Evolutionary conservation across 768 basidiomycete genomes (phyloP).

Genomic region (Leccinum truebloodii): DNA sequence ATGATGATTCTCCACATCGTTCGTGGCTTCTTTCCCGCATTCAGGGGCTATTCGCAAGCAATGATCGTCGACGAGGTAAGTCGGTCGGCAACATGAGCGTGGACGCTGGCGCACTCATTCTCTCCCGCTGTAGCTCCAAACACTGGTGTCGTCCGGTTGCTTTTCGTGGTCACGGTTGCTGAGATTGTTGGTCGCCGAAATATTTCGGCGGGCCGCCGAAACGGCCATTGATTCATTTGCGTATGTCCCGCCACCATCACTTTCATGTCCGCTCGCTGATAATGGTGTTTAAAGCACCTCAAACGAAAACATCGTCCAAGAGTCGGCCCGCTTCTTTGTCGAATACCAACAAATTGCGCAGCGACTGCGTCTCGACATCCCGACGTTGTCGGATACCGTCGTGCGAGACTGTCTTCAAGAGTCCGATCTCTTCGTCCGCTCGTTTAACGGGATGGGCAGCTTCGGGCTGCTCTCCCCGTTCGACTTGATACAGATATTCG

Average conservation of each 20-base stretch:
- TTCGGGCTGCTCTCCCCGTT: conserved; percentile 82
- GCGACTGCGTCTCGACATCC: conserved; percentile 74
- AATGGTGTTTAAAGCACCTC: conserved; percentile 45
- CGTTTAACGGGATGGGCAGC: conserved; percentile 69
- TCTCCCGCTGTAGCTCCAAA: conserved; percentile 54
- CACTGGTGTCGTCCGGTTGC: conserved; percentile 64
- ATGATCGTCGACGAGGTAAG: conserved; percentile 82
- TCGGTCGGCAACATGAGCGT: conserved; percentile 16
- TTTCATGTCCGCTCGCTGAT: conserved; percentile 12
- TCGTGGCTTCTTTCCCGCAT: conserved; percentile 77
- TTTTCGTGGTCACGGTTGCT: conserved; percentile 70
- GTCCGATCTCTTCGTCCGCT: conserved; percentile 81
- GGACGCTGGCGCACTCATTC: conserved; percentile 3
- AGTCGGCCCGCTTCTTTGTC: conserved; percentile 70
- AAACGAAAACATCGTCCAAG: conserved; percentile 74
- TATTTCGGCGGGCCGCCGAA: conserved; percentile 64
- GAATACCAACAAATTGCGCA: conserved; percentile 81
- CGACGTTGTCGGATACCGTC: conserved; percentile 71
- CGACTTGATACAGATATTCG: conserved; percentile 74
- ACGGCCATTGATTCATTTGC: conserved; percentile 68
- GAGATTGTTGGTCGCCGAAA: conserved; percentile 60
- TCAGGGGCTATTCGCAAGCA: conserved; percentile 85
- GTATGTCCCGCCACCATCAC: conserved; percentile 47
- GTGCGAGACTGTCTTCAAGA: conserved; percentile 82
- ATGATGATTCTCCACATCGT: conserved; percentile 71